These are phyloP conservation scores for Periglandula ipomoeae DNA, from an alignment of 2,329 filamentous ascomycete species.

Conservation along the genomic window DNA sequence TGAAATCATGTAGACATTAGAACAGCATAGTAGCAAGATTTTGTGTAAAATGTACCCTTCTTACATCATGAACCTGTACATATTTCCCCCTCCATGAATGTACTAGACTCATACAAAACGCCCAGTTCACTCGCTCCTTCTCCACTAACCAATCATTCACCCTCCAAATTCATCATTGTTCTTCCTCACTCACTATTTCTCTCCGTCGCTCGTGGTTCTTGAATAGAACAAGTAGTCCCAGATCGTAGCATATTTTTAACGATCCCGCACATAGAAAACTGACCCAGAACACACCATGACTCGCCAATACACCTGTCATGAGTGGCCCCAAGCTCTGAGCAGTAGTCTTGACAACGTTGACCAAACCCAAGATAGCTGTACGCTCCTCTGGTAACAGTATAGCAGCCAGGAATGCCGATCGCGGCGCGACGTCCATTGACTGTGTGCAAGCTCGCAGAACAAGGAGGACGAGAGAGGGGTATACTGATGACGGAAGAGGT, in stretches of 20 bases:
- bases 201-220: no score
- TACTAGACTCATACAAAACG: no score
- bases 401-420: conserved; percentile 57
- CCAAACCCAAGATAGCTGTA: conserved; percentile 64
- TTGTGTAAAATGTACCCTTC: no score
- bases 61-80: no score
- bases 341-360: conserved; percentile 49
- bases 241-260: conserved; percentile 45
- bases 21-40: no score
- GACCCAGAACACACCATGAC: conserved; percentile 47
- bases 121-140: no score
- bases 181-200: no score
- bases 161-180: no score
- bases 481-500: conserved; percentile 41
- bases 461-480: conserved; percentile 44
- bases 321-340: conserved; percentile 46
- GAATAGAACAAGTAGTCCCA: conserved; percentile 50
- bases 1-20: no score
- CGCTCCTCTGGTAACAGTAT: conserved; percentile 56
- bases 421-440: conserved; percentile 60
- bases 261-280: conserved; percentile 49
- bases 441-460: conserved; percentile 53
- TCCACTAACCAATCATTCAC: no score
- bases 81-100: no score
- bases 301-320: conserved; percentile 46